Conservation (phyloP, 495 filamentous ascomycete species). For the Daldinia vernicosa region DNA sequence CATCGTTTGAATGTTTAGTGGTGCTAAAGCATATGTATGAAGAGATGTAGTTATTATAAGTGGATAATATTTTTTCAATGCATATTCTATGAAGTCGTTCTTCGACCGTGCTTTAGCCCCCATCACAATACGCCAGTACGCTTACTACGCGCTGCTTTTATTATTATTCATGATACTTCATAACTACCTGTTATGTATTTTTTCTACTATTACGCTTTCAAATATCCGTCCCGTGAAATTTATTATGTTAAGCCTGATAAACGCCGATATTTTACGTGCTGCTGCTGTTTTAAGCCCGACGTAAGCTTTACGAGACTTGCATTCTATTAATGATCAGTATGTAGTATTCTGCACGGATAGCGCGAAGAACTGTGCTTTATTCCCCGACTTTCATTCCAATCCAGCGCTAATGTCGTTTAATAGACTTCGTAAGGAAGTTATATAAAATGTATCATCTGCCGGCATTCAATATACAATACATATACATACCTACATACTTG, state of each 20-base stretch:
- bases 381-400: neutral
- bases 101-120: conserved; percentile 24
- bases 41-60: neutral
- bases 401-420: neutral
- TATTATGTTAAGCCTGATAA: conserved; percentile 14
- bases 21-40: neutral
- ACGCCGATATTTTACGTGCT: conserved; percentile 19
- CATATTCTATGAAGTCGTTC: neutral
- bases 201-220: neutral
- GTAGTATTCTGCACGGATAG: neutral
- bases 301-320: neutral
- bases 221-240: conserved; percentile 17
- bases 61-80: neutral
- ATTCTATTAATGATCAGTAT: neutral
- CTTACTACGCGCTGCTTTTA: conserved; percentile 35
- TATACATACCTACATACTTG: neutral
- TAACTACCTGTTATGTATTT: no score
- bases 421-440: neutral
- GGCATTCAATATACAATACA: neutral
- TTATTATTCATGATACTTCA: neutral
- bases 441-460: neutral
- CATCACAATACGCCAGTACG: conserved; percentile 11
- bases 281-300: neutral
- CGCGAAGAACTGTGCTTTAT: neutral
- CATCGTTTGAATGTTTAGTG: neutral